These are phyloP conservation scores for Nakataea oryzae DNA, from an alignment of 2,329 filamentous ascomycete species.

Conservation along the genomic window DNA sequence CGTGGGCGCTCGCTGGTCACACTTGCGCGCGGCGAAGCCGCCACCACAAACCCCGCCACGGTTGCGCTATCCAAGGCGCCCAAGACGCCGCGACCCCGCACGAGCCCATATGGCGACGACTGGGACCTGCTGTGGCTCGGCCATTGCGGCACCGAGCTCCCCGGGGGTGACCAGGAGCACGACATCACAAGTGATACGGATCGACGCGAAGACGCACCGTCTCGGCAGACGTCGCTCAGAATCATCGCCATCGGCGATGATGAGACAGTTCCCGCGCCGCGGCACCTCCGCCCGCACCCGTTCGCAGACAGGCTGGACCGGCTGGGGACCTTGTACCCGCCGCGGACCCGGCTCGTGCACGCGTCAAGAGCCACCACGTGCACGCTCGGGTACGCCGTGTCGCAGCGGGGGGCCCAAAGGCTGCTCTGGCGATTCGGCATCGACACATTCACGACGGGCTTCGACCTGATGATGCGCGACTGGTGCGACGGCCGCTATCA, in stretches of 20 bases:
- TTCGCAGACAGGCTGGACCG: conserved; percentile 20
- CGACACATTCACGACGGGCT: conserved; percentile 24
- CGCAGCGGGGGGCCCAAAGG: conserved; percentile 29
- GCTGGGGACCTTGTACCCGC: conserved; percentile 17
- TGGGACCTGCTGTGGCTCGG: conserved; percentile 46
- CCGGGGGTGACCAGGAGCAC: conserved; percentile 4
- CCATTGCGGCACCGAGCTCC: conserved; percentile 30
- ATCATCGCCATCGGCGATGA: conserved; percentile 16
- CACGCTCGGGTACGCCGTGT: conserved; percentile 29
- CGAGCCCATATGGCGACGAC: conserved; percentile 34
- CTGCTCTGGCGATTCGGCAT: conserved; percentile 32
- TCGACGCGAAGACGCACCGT: background rate
- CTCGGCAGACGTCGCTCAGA: background rate
- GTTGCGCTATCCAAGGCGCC: background rate
- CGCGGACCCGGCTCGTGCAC: conserved; percentile 33
- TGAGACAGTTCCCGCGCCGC: conserved; percentile 21
- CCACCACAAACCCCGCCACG: background rate
- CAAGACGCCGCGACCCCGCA: background rate
- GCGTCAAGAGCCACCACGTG: conserved; percentile 28
- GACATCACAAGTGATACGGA: background rate
- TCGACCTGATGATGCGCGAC: conserved; percentile 33
- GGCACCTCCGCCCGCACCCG: conserved; percentile 23
- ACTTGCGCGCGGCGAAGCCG: background rate
- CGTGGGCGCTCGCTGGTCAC: background rate
- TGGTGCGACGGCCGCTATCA: conserved; percentile 28